These are phyloP conservation scores for Heteromeles arbutifolia DNA, from an alignment of 306 rosid genomes.

Conservation along the genomic window DNA sequence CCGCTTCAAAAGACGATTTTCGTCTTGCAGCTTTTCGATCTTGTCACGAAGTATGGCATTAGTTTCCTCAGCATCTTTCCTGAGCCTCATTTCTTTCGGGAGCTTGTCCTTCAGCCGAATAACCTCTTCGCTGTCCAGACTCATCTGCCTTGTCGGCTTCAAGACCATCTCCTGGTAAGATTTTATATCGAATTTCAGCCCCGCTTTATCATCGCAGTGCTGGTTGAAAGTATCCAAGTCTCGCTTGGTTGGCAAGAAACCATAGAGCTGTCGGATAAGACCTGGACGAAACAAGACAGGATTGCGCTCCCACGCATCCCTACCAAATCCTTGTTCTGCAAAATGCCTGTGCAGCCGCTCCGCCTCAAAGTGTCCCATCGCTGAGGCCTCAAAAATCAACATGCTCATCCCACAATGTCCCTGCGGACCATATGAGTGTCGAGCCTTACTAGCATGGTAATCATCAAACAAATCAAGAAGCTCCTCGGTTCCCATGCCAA, in stretches of 20 bases:
- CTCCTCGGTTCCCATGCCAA: conserved; percentile 73
- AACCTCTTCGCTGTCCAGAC: conserved; percentile 48
- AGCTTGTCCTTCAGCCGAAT: conserved; percentile 26
- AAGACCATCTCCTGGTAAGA: conserved; percentile 76
- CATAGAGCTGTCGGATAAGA: conserved; percentile 72
- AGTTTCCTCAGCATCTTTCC: conserved; percentile 27
- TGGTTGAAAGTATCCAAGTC: conserved; percentile 65
- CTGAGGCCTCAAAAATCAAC: conserved; percentile 75
- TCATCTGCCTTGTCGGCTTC: conserved; percentile 51
- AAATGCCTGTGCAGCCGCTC: conserved; percentile 76
- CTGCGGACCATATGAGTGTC: conserved; percentile 82
- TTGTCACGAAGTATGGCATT: conserved; percentile 27
- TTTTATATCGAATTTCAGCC: conserved; percentile 56
- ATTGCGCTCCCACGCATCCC: conserved; percentile 47
- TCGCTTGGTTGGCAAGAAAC: conserved; percentile 64
- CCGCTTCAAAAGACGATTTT: conserved; percentile 29
- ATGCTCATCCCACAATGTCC: conserved; percentile 90
- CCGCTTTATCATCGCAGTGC: conserved; percentile 65
- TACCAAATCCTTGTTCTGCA: conserved; percentile 55
- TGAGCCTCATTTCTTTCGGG: conserved; percentile 29
- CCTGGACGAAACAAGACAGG: conserved; percentile 41
- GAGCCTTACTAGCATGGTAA: conserved; percentile 50
- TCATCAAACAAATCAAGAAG: conserved; percentile 52
- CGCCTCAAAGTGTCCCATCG: conserved; percentile 67
- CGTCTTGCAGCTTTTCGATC: conserved; percentile 26